phyloP scores from a whole-genome alignment of 129 eudicot species.

The sunflower (Helianthus annuus) region DNA sequence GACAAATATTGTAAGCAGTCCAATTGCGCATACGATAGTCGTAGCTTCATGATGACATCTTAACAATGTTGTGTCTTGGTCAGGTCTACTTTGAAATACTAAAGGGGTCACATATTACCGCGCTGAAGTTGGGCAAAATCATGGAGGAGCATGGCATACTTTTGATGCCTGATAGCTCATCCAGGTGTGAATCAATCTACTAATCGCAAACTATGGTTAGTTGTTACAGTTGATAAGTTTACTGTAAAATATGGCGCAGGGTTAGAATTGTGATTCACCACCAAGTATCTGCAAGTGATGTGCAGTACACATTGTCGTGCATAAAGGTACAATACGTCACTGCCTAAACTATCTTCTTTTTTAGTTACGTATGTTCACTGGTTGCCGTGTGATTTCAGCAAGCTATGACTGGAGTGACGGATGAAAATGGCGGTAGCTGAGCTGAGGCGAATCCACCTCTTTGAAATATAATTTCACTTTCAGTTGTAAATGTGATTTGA shows the following conservation, averaged over 20 bases:
- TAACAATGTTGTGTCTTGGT: background rate
- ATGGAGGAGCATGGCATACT: slow-evolving; percentile 45
- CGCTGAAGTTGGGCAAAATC: slow-evolving; percentile 52
- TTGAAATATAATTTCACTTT: slow-evolving; percentile 21
- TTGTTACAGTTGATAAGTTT: background rate
- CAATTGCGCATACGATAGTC: background rate
- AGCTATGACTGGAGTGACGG: slow-evolving; percentile 49
- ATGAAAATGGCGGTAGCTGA: slow-evolving; percentile 45
- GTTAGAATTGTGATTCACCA: slow-evolving; percentile 85
- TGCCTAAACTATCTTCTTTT: background rate
- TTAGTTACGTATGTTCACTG: background rate
- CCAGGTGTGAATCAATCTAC: slow-evolving; percentile 49
- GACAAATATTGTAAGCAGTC: slow-evolving; percentile 77
- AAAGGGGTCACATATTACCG: slow-evolving; percentile 50
- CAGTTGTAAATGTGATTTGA: slow-evolving; percentile 28
- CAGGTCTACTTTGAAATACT: slow-evolving; percentile 74
- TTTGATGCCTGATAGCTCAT: slow-evolving; percentile 36
- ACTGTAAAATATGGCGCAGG: slow-evolving; percentile 34
- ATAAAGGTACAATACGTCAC: slow-evolving; percentile 54
- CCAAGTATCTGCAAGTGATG: slow-evolving; percentile 84
- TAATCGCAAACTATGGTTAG: background rate
- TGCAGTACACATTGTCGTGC: slow-evolving; percentile 74
- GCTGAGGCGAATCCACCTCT: slow-evolving; percentile 3
- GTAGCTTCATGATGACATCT: background rate
- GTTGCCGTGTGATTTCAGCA: slow-evolving; percentile 35